Evolutionary conservation across 495 filamentous ascomycete genomes (phyloP).

Genomic region (Aspergillus funiculosus): DNA sequence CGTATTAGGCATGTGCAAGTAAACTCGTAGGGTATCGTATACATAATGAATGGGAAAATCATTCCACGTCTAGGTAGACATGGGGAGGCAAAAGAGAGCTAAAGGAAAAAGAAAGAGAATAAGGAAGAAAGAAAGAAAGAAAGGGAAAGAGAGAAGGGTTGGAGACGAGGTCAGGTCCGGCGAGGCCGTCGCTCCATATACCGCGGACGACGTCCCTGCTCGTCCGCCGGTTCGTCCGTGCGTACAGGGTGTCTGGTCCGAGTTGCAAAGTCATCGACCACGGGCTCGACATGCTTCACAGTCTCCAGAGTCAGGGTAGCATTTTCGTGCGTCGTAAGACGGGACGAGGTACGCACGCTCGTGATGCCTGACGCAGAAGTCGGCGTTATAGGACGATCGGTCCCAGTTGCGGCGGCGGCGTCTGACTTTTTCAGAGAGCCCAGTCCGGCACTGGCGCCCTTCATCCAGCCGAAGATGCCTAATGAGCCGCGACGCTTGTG

Average conservation of each 20-base stretch:
- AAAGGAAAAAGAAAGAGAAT: too few species aligned
- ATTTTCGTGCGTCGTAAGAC: conserved; percentile 8
- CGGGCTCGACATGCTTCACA: background rate
- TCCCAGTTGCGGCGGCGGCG: conserved; percentile 5
- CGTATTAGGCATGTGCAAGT: too few species aligned
- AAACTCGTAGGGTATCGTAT: too few species aligned
- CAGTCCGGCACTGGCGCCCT: conserved; percentile 29
- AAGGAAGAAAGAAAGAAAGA: background rate
- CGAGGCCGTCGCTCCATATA: conserved; percentile 38
- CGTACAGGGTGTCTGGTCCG: conserved; percentile 14
- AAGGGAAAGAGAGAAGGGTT: background rate
- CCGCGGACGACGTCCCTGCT: conserved; percentile 28
- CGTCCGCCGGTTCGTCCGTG: conserved; percentile 14
- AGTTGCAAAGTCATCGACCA: conserved; percentile 19
- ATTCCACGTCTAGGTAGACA: too few species aligned
- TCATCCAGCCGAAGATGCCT: conserved; percentile 43
- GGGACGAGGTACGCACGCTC: conserved; percentile 5
- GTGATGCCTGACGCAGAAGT: background rate
- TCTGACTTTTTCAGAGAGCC: conserved; percentile 25
- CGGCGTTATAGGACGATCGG: conserved; percentile 7
- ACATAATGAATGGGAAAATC: too few species aligned
- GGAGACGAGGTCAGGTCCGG: conserved; percentile 13
- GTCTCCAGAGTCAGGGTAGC: background rate
- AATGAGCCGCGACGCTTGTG: conserved; percentile 38
- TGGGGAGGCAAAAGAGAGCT: too few species aligned